Base-by-base conservation (phyloP, 768 basidiomycete genomes). In the Amanita inopinata region DNA sequence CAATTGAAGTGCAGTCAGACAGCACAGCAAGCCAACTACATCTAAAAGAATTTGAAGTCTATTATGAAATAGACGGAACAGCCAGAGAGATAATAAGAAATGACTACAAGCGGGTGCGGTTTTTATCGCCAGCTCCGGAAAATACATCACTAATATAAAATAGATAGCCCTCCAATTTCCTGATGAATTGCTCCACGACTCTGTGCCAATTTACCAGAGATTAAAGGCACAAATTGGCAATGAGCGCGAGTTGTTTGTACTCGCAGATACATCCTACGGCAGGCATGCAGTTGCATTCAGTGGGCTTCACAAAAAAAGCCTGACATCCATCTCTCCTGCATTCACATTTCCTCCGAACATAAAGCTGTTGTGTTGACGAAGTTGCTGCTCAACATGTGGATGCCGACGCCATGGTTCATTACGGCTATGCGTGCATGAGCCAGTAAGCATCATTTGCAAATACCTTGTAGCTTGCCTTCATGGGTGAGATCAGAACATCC, bases 221-320 rank as follows among this genome's bases (percentile, higher is more conserved):
- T 69, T 99, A 25, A 85, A 81, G 54, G 55, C 56, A 1, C 60
- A 53, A 20, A 56, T 78, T 17, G 65, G 69, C 33, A 38, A 38
- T 12, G 60, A 59, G 15, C 65, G 65, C 38, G 83, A 93, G 52
- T 64, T 89, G 17, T 94, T 90, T 57, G 83, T 96, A 3, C 71
- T 97, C n/a, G 94, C 93, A 9, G 94, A 99, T 61, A 97, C 93
- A 15, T 94, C 93, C 3, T 97, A 97, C 60, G 96, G 93, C 62
- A 93, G 87, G 93, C 79, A 65, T 49, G 33, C 31, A 45, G 10
- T 34, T 30, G 15, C 20, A 27, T 46, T 28, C 36, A n/a, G 14
- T 24, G 22, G 33, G 37, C 32, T 18, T 14, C 18, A 22, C 25
- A 15, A n/a, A 38, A n/a, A 44, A 38, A 14, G 22, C 40, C 23